phyloP scores from a whole-genome alignment of 768 basidiomycete genomes.

The Hericium erinaceus region DNA sequence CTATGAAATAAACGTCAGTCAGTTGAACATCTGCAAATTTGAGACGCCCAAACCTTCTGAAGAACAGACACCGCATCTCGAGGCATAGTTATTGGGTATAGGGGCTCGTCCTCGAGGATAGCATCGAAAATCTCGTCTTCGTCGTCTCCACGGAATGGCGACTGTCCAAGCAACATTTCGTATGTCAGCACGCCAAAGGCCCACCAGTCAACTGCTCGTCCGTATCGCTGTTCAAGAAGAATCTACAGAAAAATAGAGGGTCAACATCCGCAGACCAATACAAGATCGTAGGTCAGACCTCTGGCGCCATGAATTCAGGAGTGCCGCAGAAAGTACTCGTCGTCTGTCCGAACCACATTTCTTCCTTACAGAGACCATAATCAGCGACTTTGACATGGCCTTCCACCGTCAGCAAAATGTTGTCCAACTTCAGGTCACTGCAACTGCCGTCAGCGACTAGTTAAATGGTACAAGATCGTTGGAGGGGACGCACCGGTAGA shows the following conservation, averaged over 20 bases:
- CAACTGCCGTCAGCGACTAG: not conserved
- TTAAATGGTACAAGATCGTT: not conserved
- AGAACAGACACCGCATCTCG: conserved; percentile 92
- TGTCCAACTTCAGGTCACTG: conserved; percentile 96
- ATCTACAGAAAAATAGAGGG: conserved; percentile 45
- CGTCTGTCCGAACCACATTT: conserved; percentile 95
- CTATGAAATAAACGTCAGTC: conserved; percentile 29
- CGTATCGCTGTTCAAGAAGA: conserved; percentile 96
- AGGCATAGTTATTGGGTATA: conserved; percentile 99
- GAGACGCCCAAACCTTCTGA: conserved; percentile 58
- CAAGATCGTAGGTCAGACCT: conserved; percentile 44
- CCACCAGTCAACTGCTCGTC: conserved; percentile 99
- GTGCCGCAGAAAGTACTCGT: conserved; percentile 99
- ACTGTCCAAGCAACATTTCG: conserved; percentile 98
- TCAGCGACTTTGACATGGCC: conserved; percentile 99
- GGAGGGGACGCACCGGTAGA: conserved; percentile 69
- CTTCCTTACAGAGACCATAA: conserved; percentile 98
- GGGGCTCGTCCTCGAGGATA: conserved; percentile 93
- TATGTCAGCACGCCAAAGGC: conserved; percentile 98
- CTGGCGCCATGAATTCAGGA: conserved; percentile 99
- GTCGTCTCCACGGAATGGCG: conserved; percentile 98
- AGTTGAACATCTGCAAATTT: conserved; percentile 2
- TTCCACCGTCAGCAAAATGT: conserved; percentile 92
- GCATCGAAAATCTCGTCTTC: conserved; percentile 99
- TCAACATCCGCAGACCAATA: not conserved